Evolutionary conservation across 441 rosid species (phyloP).

Genomic region (Dalechampia spathulata): DNA sequence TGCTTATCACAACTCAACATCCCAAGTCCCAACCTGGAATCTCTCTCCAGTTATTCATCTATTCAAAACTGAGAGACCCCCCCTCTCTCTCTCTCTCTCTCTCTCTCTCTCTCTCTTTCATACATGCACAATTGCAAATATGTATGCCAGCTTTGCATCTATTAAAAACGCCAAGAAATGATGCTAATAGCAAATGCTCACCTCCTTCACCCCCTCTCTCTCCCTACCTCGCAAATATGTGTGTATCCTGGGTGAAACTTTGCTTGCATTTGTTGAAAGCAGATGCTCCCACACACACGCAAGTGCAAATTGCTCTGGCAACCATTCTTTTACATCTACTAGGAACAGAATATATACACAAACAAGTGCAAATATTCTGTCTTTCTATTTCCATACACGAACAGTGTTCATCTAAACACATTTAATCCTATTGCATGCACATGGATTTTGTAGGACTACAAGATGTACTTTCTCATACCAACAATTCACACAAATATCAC

Average conservation of each 20-base stretch:
- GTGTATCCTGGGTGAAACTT: background rate
- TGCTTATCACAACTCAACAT: no score
- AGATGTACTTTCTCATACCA: no score
- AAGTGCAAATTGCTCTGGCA: no score
- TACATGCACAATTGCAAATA: background rate
- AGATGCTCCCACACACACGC: no score
- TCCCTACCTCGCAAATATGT: background rate
- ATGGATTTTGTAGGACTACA: background rate
- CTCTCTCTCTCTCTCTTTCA: no score
- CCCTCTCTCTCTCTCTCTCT: no score
- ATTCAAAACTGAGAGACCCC: background rate
- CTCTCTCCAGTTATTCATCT: background rate
- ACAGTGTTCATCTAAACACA: background rate
- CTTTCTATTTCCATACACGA: background rate
- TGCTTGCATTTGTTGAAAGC: background rate
- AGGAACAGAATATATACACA: no score
- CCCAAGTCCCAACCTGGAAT: background rate
- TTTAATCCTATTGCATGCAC: background rate
- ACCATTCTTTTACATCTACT: no score
- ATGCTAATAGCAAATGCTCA: no score
- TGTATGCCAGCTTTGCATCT: no score
- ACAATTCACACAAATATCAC: no score
- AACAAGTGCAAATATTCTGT: background rate
- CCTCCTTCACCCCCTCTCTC: background rate
- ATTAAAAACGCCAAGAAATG: no score